phyloP scores from a whole-genome alignment of 1,284 basidiomycete species.

The Ceratobasidium sp. region DNA sequence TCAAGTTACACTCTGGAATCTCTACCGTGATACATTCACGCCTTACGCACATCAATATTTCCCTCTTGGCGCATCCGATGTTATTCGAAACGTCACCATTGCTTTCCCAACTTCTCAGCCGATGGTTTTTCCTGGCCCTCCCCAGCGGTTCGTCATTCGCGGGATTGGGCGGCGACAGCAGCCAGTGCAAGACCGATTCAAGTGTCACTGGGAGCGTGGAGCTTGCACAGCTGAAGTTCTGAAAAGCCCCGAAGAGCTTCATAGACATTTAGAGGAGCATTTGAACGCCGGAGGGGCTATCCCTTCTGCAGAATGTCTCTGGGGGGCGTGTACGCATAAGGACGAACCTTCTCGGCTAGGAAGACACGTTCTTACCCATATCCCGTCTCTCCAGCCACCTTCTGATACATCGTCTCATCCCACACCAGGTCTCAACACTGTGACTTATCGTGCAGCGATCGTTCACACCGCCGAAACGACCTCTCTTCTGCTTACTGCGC shows the following conservation, averaged over 20 bases:
- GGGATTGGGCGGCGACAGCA: slow-evolving; percentile 72
- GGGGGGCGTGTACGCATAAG: slow-evolving; percentile 66
- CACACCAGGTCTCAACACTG: slow-evolving; percentile 64
- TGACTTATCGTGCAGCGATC: slow-evolving; percentile 63
- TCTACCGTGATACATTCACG: slow-evolving; percentile 78
- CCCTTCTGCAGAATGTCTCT: slow-evolving; percentile 60
- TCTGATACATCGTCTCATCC: slow-evolving; percentile 70
- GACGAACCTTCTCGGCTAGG: slow-evolving; percentile 59
- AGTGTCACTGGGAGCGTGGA: slow-evolving; percentile 71
- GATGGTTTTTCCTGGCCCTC: slow-evolving; percentile 75
- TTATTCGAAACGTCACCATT: slow-evolving; percentile 83
- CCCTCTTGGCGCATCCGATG: slow-evolving; percentile 78
- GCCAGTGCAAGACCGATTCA: slow-evolving; percentile 63
- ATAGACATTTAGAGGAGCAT: slow-evolving; percentile 61
- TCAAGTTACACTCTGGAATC: slow-evolving; percentile 89
- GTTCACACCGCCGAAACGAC: slow-evolving; percentile 73
- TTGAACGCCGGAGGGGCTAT: slow-evolving; percentile 58
- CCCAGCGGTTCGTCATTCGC: slow-evolving; percentile 78
- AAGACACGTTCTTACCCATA: slow-evolving; percentile 74
- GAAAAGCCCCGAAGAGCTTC: slow-evolving; percentile 63
- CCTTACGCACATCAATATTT: slow-evolving; percentile 61
- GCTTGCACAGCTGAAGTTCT: slow-evolving; percentile 62
- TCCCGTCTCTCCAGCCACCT: slow-evolving; percentile 66
- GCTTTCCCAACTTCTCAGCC: slow-evolving; percentile 82
- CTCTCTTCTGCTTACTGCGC: slow-evolving; percentile 60